Evolutionary conservation across 176 grass and related monocot species (phyloP).

Genomic region (Musa troglodytarum): DNA sequence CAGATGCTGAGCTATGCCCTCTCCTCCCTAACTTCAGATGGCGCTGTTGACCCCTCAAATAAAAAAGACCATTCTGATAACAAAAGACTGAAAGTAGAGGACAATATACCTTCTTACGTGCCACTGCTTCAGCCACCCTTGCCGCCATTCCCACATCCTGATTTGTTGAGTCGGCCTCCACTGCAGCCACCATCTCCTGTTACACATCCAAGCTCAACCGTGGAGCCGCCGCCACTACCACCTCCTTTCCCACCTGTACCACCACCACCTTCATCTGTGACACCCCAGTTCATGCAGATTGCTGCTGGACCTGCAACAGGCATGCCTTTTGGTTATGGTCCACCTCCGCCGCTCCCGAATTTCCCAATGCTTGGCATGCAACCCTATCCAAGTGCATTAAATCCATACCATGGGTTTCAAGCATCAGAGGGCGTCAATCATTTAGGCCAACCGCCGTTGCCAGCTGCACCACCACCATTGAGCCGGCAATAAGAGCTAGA

Average conservation of each 20-base stretch:
- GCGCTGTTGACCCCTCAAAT: neutral
- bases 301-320: neutral
- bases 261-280: neutral
- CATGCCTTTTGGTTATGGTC: neutral
- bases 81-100: slow-evolving; percentile 10
- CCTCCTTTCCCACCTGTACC: neutral
- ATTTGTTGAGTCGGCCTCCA: slow-evolving; percentile 1
- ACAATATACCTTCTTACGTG: neutral
- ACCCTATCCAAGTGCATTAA: neutral
- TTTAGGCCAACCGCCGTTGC: slow-evolving; percentile 16
- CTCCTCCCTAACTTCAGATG: slow-evolving; percentile 11
- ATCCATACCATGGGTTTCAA: slow-evolving; percentile 5
- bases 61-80: slow-evolving; percentile 23
- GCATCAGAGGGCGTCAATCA: neutral
- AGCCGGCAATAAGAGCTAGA: slow-evolving; percentile 5
- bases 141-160: slow-evolving; percentile 5
- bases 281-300: slow-evolving; percentile 13
- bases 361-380: neutral
- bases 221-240: neutral
- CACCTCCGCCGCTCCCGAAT: neutral
- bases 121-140: neutral
- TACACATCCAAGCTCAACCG: neutral
- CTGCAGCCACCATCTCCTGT: slow-evolving; percentile 5
- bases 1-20: slow-evolving; percentile 19
- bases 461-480: slow-evolving; percentile 10